Evolutionary conservation across 495 filamentous ascomycete species (phyloP).

Genomic region (Penicillium diatomitis): DNA sequence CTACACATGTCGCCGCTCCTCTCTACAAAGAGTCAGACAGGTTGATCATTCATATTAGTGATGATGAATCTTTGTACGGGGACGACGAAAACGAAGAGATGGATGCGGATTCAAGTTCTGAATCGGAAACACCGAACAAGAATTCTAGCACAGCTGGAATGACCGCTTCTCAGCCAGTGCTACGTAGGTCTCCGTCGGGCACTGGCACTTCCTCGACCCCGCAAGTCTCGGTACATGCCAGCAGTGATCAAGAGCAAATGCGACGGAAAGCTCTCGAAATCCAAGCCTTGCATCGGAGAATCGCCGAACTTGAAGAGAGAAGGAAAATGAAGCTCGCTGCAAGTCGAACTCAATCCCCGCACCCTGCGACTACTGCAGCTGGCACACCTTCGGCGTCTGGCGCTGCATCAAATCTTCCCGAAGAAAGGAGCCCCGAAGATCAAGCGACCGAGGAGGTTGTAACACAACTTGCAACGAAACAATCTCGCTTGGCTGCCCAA

Average conservation of each 20-base stretch:
- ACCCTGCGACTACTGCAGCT: conserved; percentile 7
- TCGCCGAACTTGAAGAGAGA: conserved; percentile 66
- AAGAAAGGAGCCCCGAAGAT: no score
- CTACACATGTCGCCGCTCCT: conserved; percentile 14
- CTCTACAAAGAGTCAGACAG: conserved; percentile 13
- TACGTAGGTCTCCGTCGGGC: conserved; percentile 5
- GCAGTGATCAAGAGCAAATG: conserved; percentile 45
- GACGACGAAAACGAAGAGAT: conserved; percentile 31
- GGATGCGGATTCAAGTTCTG: conserved; percentile 21
- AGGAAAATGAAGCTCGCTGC: conserved; percentile 46
- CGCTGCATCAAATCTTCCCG: conserved; percentile 1
- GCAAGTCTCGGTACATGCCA: conserved; percentile 20
- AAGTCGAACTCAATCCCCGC: conserved; percentile 29
- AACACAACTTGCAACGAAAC: conserved; percentile 4
- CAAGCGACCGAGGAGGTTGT: neutral
- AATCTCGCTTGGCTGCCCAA: conserved; percentile 15
- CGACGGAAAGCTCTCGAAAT: conserved; percentile 60
- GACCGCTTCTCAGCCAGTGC: neutral
- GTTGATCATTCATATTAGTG: conserved; percentile 69
- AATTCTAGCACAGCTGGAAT: neutral
- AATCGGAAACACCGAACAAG: conserved; percentile 1
- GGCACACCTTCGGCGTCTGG: conserved; percentile 11
- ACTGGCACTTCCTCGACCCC: conserved; percentile 27
- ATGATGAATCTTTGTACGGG: conserved; percentile 46
- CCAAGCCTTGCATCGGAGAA: conserved; percentile 61